These are phyloP conservation scores for Endocarpon pusillum DNA, from an alignment of 495 filamentous ascomycete species.

Conservation along the genomic window DNA sequence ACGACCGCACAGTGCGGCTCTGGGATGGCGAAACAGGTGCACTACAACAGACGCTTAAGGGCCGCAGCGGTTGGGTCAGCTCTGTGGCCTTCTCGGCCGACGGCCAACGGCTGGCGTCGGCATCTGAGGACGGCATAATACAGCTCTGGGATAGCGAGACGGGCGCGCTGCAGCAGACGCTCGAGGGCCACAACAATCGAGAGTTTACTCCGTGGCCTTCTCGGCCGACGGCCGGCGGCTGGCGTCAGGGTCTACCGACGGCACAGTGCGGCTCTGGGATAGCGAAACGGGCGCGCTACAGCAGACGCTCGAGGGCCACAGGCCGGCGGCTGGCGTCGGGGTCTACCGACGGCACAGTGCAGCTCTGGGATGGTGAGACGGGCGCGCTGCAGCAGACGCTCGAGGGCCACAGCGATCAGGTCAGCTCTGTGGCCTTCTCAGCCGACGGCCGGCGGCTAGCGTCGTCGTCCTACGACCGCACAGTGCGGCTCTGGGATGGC, in stretches of 20 bases:
- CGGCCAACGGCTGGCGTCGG: constrained; percentile 10
- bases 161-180: constrained; percentile 8
- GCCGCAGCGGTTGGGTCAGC: constrained; percentile 9
- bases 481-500: constrained; percentile 1
- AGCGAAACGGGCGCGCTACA: constrained; percentile 3
- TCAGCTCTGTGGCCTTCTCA: constrained; percentile 5
- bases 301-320: constrained; percentile 9
- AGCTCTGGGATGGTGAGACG: constrained; percentile 16
- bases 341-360: constrained; percentile 2
- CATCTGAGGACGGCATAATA: neutral
- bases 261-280: constrained; percentile 20
- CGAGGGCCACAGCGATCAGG: constrained; percentile 7
- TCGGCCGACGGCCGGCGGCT: constrained; percentile 13
- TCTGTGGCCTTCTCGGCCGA: constrained; percentile 17
- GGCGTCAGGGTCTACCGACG: constrained; percentile 16
- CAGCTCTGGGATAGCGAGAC: constrained; percentile 18
- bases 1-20: constrained; percentile 7
- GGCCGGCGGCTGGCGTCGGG: constrained; percentile 8
- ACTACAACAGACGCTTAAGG: neutral
- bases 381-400: constrained; percentile 12
- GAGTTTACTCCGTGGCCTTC: constrained; percentile 15
- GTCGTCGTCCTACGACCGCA: constrained; percentile 5
- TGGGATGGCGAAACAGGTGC: constrained; percentile 14
- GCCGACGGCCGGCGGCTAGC: constrained; percentile 5
- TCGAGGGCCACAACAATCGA: constrained; percentile 9